Percentiles rank a stretch among this genome's conserved stretches.
Evolutionary conservation across 2,329 filamentous ascomycete genomes (phyloP).

Genomic region (Zopfia rhizophila): DNA sequence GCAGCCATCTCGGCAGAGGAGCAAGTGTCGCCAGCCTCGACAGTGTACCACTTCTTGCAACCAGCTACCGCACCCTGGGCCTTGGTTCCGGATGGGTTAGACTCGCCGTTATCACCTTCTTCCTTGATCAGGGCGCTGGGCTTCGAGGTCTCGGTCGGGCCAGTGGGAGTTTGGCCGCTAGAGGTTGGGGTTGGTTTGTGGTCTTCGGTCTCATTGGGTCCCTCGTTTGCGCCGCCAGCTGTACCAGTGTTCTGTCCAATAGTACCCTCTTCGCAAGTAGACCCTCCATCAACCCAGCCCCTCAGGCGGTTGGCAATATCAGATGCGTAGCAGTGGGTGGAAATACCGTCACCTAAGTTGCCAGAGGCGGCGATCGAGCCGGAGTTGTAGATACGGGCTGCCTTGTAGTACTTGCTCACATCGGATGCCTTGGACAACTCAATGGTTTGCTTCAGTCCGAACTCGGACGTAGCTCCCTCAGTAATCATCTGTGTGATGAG

Average conservation of each 20-base stretch:
- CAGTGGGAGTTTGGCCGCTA: too few species aligned
- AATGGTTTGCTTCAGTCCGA: slow-evolving; percentile 56
- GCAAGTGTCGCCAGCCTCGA: slow-evolving; percentile 47
- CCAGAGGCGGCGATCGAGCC: slow-evolving; percentile 51
- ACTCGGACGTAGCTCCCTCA: slow-evolving; percentile 56
- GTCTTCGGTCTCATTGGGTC: too few species aligned
- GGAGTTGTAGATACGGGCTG: slow-evolving; percentile 63
- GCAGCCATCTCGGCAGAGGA: slow-evolving; percentile 31
- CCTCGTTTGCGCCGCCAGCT: too few species aligned
- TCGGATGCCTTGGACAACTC: slow-evolving; percentile 39
- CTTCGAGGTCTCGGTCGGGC: too few species aligned
- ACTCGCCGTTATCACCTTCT: too few species aligned
- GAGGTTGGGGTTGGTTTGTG: too few species aligned
- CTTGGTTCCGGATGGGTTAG: too few species aligned
- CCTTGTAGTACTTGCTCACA: slow-evolving; percentile 57
- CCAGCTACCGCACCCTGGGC: slow-evolving; percentile 24
- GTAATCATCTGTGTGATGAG: slow-evolving; percentile 54
- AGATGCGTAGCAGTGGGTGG: slow-evolving; percentile 62
- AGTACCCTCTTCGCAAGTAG: slow-evolving; percentile 27
- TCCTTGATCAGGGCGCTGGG: too few species aligned
- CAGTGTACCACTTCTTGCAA: slow-evolving; percentile 46
- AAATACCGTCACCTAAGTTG: slow-evolving; percentile 55
- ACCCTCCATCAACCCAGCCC: slow-evolving; percentile 48
- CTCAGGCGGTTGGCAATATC: slow-evolving; percentile 63
- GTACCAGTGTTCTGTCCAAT: too few species aligned